Conservation (phyloP, 345 rosid genomes). For the Eucalyptus polybractea region DNA sequence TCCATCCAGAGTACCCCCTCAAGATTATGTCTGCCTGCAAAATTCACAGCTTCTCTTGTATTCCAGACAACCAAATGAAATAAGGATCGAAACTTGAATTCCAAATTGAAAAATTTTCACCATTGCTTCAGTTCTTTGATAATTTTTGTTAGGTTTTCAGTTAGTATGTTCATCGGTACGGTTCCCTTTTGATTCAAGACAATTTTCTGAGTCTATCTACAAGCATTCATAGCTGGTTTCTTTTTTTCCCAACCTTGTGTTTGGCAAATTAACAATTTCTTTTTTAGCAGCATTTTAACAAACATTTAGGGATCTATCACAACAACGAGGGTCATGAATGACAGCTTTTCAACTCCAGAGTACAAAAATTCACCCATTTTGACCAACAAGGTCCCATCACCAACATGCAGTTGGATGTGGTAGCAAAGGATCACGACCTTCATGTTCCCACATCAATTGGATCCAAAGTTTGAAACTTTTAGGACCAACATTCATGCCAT, state of each 20-base stretch:
- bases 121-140: background rate
- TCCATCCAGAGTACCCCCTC: conserved; percentile 89
- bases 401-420: background rate
- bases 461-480: background rate
- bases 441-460: background rate
- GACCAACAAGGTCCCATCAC: background rate
- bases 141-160: background rate
- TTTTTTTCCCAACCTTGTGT: background rate
- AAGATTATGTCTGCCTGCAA: conserved; percentile 66
- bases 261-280: background rate
- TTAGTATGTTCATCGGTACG: background rate
- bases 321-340: background rate
- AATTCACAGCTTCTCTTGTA: background rate
- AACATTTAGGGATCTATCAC: background rate
- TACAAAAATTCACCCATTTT: background rate
- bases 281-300: background rate
- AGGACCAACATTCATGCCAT: background rate
- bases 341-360: background rate
- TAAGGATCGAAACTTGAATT: background rate
- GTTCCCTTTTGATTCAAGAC: background rate
- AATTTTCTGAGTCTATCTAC: background rate
- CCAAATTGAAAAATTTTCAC: background rate
- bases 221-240: background rate
- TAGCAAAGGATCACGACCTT: background rate
- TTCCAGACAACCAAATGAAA: background rate